Conservation (phyloP, 2,329 filamentous ascomycete genomes). For the Trichoderma sp. region DNA sequence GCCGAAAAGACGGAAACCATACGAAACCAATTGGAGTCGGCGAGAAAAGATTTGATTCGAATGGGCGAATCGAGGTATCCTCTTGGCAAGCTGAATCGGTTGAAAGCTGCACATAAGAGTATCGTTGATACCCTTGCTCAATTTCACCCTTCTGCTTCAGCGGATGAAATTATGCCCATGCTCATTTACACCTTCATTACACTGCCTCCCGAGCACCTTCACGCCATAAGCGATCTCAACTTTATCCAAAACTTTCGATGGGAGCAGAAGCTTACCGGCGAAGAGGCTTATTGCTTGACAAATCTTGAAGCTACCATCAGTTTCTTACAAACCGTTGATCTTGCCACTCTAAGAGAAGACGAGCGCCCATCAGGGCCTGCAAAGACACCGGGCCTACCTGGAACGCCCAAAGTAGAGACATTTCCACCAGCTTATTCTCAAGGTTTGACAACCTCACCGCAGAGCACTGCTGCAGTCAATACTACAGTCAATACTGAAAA, state of each 20-base stretch:
- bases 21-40: conserved; percentile 70
- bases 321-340: conserved; percentile 92
- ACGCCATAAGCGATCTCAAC: conserved; percentile 90
- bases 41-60: conserved; percentile 68
- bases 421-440: conserved; percentile 62
- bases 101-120: conserved; percentile 87
- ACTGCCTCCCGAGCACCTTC: conserved; percentile 80
- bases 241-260: conserved; percentile 94
- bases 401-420: conserved; percentile 56
- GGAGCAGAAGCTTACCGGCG: conserved; percentile 83
- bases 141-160: conserved; percentile 79
- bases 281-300: conserved; percentile 93
- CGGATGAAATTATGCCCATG: conserved; percentile 95
- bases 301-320: conserved; percentile 94
- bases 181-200: conserved; percentile 96
- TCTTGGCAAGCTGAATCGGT: conserved; percentile 84
- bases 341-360: conserved; percentile 83
- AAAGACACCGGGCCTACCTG: conserved; percentile 57
- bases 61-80: conserved; percentile 91
- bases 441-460: conserved; percentile 44
- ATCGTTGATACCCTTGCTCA: conserved; percentile 84
- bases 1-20: conserved; percentile 70
- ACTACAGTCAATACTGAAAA: conserved; percentile 41
- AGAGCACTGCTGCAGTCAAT: conserved; percentile 41
- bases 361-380: conserved; percentile 71